Percentiles rank a stretch among this genome's conserved stretches.
These are phyloP conservation scores for Lodderomyces oxycetoniae DNA, from an alignment of 1,139 yeast species.

Conservation along the genomic window DNA sequence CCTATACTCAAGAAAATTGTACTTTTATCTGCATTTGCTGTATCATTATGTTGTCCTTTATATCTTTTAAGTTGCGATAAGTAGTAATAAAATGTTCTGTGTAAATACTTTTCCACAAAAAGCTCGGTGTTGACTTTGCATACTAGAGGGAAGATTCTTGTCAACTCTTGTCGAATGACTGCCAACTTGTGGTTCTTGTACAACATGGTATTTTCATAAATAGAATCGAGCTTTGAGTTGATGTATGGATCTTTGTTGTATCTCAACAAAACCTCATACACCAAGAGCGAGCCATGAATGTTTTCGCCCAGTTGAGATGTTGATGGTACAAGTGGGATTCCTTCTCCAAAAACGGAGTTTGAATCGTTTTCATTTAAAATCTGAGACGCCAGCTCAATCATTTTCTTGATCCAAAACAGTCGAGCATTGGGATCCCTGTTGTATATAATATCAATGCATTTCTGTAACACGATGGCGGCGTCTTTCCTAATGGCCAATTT, in stretches of 20 bases:
- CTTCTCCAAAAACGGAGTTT: constrained; percentile 12
- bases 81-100: constrained; percentile 72
- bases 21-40: constrained; percentile 57
- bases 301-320: constrained; percentile 51
- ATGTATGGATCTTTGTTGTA: constrained; percentile 55
- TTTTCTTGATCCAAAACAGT: constrained; percentile 66
- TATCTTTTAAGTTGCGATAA: constrained; percentile 73
- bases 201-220: constrained; percentile 69
- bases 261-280: constrained; percentile 74
- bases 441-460: constrained; percentile 73
- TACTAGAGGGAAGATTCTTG: constrained; percentile 74
- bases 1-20: constrained; percentile 83
- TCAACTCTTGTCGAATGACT: constrained; percentile 76
- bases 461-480: constrained; percentile 76
- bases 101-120: constrained; percentile 79
- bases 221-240: constrained; percentile 57
- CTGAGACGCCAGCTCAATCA: constrained; percentile 57
- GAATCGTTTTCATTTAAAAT: constrained; percentile 21
- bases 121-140: constrained; percentile 74
- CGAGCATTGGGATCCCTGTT: constrained; percentile 72
- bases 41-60: constrained; percentile 40
- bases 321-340: constrained; percentile 14
- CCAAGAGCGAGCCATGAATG: constrained; percentile 81
- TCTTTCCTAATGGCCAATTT: constrained; percentile 73
- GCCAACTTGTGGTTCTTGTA: constrained; percentile 76